Base-by-base conservation (phyloP, 2,329 filamentous ascomycete species). In the Botrytis porri region DNA sequence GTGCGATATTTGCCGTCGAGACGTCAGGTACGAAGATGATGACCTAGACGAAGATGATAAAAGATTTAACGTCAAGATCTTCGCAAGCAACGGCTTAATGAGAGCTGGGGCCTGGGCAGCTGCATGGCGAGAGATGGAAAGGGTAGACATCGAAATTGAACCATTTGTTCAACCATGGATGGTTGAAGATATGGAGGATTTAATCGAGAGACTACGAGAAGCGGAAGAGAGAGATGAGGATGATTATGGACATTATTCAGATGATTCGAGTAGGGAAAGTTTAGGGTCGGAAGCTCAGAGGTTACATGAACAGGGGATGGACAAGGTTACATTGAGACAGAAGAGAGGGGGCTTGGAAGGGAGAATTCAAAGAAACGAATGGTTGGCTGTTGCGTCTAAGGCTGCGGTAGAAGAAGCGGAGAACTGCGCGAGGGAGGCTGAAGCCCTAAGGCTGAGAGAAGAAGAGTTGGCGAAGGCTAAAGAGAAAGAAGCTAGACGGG, bases 71-170 rank as follows among this genome's bases (percentile, higher is more conserved):
- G 87, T 98, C 81, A 96, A 94, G 80, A 91, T 98, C 1, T 99
- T 95, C 79, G 96, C 96, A 0, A 95, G 94, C 70, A 99, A 98
- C 81, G 96, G 96, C 0, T 84, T 98, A 65, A 97, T 99, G 93
- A 89, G 90, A 73, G 91, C 93, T 8, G 94, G 94, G 0, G 95
- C 96, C 0, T 99, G 96, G 96, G 89, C 89, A 7, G 95, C 95
- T 3, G 95, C 93, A 73, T 99, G 95, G 95, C 92, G 89, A 77
- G 95, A 98, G 82, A 99, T 99, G 96, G 96, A 99, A 83, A 89
- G 95, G n/a, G 93, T 98, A 0, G 96, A 99, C 80, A 93, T 97
- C 1, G 95, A 98, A 82, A 89, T 99, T 70, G 89, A 93, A 78
- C 92, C 96, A 5, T 88, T 91, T 79, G 86, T 94, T 18, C 88